phyloP scores from a whole-genome alignment of 2,329 filamentous ascomycete genomes.

The Cladophialophora exuberans region DNA sequence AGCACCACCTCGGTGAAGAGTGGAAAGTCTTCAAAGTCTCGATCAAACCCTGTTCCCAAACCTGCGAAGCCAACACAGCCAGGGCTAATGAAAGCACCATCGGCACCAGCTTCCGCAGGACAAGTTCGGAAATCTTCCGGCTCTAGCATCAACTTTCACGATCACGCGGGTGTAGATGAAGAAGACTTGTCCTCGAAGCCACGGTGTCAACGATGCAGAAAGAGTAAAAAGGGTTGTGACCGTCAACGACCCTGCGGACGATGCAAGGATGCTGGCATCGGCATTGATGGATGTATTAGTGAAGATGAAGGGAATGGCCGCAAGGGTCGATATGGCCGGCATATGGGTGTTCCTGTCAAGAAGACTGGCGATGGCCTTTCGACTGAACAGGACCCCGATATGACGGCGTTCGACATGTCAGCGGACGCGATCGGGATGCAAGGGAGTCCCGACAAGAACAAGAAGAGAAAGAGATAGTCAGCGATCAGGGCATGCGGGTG shows the following conservation, averaged over 20 bases:
- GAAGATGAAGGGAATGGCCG: constrained; percentile 97
- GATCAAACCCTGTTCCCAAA: constrained; percentile 40
- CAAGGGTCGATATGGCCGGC: constrained; percentile 83
- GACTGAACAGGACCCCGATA: constrained; percentile 57
- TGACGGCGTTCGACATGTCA: constrained; percentile 37
- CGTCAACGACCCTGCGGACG: constrained; percentile 91
- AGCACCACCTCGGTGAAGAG: constrained; percentile 31
- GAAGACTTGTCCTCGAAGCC: constrained; percentile 94
- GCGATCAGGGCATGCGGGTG: not conserved
- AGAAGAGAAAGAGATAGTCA: constrained; percentile 68
- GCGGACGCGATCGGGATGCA: constrained; percentile 38
- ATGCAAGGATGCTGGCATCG: constrained; percentile 94
- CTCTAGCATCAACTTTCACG: constrained; percentile 63
- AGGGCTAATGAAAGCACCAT: constrained; percentile 37
- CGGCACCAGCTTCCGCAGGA: constrained; percentile 52
- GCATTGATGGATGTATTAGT: constrained; percentile 90
- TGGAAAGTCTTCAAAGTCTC: constrained; percentile 39
- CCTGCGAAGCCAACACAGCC: constrained; percentile 52
- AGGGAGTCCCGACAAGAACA: constrained; percentile 60
- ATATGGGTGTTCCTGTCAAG: constrained; percentile 70
- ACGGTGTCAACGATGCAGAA: constrained; percentile 95
- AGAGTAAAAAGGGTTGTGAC: constrained; percentile 99
- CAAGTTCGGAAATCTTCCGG: constrained; percentile 64
- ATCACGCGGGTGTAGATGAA: constrained; percentile 70
- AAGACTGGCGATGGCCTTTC: constrained; percentile 53